Evolutionary conservation across 2,329 filamentous ascomycete species (phyloP).

Genomic region (Aspergillus fischeri): DNA sequence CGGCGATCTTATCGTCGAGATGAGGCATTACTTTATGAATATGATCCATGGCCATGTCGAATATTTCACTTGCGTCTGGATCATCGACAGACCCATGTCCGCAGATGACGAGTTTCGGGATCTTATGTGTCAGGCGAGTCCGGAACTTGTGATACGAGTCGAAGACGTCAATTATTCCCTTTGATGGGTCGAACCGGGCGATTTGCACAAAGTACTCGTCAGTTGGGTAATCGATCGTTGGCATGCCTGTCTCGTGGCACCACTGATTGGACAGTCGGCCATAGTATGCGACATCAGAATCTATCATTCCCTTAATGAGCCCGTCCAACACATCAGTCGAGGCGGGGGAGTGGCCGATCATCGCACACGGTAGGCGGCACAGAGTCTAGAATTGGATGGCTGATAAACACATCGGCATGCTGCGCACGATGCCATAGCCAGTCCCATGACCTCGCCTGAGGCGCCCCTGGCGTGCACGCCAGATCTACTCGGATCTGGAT

Average conservation of each 20-base stretch:
- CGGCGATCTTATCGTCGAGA: conserved; percentile 61
- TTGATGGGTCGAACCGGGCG: conserved; percentile 77
- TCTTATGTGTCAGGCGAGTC: conserved; percentile 54
- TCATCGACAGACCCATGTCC: conserved; percentile 80
- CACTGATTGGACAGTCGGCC: conserved; percentile 66
- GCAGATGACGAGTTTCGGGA: conserved; percentile 68
- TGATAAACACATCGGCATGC: conserved; percentile 72
- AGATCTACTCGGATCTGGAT: conserved; percentile 75
- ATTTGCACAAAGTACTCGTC: conserved; percentile 75
- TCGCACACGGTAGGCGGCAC: conserved; percentile 67
- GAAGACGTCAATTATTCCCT: conserved; percentile 74
- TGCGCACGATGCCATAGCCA: conserved; percentile 71
- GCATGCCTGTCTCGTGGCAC: conserved; percentile 53
- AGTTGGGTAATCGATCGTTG: conserved; percentile 37
- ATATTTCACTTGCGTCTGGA: conserved; percentile 68
- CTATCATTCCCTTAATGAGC: conserved; percentile 68
- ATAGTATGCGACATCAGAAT: conserved; percentile 70
- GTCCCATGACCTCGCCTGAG: conserved; percentile 69
- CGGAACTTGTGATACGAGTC: conserved; percentile 71
- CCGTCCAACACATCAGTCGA: conserved; percentile 83
- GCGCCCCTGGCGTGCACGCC: conserved; percentile 57
- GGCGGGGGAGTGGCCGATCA: conserved; percentile 71
- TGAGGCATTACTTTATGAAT: conserved; percentile 61
- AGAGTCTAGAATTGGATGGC: conserved; percentile 72
- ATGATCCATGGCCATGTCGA: conserved; percentile 65